phyloP scores from a whole-genome alignment of 305 asterid species.

The Fraxinus velutina region DNA sequence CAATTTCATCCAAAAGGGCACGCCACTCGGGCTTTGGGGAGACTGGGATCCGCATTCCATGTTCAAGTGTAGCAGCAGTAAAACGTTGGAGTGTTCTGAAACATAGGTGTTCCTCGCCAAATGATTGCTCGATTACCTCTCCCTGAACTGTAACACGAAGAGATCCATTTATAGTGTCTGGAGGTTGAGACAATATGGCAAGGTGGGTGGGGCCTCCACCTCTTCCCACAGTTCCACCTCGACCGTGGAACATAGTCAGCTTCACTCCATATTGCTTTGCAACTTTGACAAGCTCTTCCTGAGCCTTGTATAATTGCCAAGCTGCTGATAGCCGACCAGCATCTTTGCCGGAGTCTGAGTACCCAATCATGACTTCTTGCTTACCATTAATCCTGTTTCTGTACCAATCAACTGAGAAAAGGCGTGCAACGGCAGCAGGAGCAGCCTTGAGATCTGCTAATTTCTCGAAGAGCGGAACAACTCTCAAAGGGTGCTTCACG shows the following conservation, averaged over 20 bases:
- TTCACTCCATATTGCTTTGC: constrained; percentile 60
- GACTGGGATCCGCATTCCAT: constrained; percentile 77
- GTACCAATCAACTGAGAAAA: constrained; percentile 79
- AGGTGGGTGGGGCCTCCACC: constrained; percentile 88
- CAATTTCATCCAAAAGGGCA: constrained; percentile 62
- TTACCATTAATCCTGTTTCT: constrained; percentile 55
- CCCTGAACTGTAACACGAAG: constrained; percentile 83
- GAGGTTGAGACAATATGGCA: constrained; percentile 78
- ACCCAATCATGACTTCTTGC: constrained; percentile 85
- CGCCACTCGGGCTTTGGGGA: constrained; percentile 80
- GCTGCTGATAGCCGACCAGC: constrained; percentile 81
- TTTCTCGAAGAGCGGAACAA: constrained; percentile 74
- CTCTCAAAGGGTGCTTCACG: constrained; percentile 56
- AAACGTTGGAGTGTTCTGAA: constrained; percentile 75
- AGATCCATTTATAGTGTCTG: constrained; percentile 64
- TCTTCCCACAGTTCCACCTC: constrained; percentile 84
- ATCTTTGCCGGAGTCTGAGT: constrained; percentile 83
- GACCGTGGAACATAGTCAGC: constrained; percentile 75
- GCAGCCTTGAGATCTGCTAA: constrained; percentile 67
- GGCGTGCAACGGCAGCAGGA: constrained; percentile 74
- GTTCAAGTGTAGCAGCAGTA: constrained; percentile 79
- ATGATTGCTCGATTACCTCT: constrained; percentile 78
- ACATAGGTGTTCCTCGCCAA: constrained; percentile 77
- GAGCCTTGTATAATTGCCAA: constrained; percentile 80
- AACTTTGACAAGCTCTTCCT: constrained; percentile 73